A percentile compares a stretch with the other conserved stretches of the same genome.
These are phyloP conservation scores for Oryza brachyantha DNA, from an alignment of 176 grass and related monocot species.

Conservation along the genomic window DNA sequence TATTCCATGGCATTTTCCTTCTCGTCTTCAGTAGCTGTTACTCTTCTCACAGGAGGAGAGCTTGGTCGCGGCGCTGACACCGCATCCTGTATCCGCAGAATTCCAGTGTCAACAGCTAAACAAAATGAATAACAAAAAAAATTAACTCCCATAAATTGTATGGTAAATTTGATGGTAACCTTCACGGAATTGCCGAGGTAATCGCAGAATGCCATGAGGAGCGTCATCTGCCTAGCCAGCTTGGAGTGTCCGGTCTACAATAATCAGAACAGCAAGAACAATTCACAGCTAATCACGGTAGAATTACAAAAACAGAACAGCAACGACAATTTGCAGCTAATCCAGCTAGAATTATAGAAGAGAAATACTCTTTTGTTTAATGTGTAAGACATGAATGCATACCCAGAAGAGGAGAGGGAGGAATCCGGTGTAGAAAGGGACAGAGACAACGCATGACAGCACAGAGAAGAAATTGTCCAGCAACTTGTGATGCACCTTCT, in stretches of 20 bases:
- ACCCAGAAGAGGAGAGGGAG: conserved; percentile 97
- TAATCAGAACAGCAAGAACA: conserved; percentile 8
- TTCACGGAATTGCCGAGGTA: conserved; percentile 88
- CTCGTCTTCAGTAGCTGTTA: conserved; percentile 81
- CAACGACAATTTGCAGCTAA: conserved; percentile 10
- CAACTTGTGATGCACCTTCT: conserved; percentile 63
- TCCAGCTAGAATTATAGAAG: background rate
- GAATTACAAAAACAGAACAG: conserved; percentile 5
- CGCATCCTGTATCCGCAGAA: conserved; percentile 54
- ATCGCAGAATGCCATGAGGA: conserved; percentile 92
- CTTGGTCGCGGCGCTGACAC: conserved; percentile 91
- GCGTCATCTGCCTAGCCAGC: conserved; percentile 94
- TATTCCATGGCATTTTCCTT: conserved; percentile 98
- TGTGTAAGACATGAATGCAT: conserved; percentile 13
- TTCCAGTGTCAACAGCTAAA: conserved; percentile 7
- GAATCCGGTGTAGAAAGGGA: conserved; percentile 97
- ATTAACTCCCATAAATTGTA: background rate
- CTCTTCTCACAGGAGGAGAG: conserved; percentile 85
- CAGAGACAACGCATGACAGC: conserved; percentile 86
- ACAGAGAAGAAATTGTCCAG: conserved; percentile 83
- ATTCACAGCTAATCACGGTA: background rate
- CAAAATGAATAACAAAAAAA: background rate
- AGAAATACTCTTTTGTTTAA: background rate
- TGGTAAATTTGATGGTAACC: conserved; percentile 41
- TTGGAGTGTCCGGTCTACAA: conserved; percentile 78